Base-by-base conservation (phyloP, 345 rosid genomes). In the Camelina laxa region DNA sequence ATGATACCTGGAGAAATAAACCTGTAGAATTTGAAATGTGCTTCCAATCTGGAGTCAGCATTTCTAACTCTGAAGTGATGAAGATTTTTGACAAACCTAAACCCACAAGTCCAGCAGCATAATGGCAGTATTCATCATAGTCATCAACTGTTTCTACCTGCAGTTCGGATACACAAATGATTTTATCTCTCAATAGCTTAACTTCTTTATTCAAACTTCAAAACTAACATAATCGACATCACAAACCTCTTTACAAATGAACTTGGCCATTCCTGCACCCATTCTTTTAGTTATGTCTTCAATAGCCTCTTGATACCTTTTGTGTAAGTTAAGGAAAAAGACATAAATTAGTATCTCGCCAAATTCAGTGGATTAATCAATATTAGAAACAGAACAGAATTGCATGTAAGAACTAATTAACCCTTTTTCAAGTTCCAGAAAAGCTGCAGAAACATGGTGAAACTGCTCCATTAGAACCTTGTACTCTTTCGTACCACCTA, bases 241-340 rank as follows among this genome's bases (percentile, higher is more conserved):
- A n/a, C n/a, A 39, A 60, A 93, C 98, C 98, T 93, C 97, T 64
- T 87, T 83, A 87, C 82, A 79, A 60, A 91, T 88, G 70, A 90
- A 92, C 74, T 89, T 89, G 65, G 92, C 97, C 98, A 93, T 91
- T 72, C 98, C 98, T 61, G 87, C 92, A 74, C 97, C 98, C 92
- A 93, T 88, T 81, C 81, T 84, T 77, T 76, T 79, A 50, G 94
- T 88, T 21, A 84, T 82, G 54, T 93, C 91, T 74, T 83, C 94
- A 11, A 93, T 89, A 57, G 86, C 92, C 42, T 88, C 90, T 79
- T 87, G 97, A 70, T 88, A 88, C 77, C 98, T 93, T 57, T 61
- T 57, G 7, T 54, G 0, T 38, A 53, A 63, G 55, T 19, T 19
- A 16, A 2, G 5, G 5, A 8, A 50, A 45, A 61, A 0, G 41